Base-by-base conservation (phyloP, 306 rosid genomes). In the Senna tora region DNA sequence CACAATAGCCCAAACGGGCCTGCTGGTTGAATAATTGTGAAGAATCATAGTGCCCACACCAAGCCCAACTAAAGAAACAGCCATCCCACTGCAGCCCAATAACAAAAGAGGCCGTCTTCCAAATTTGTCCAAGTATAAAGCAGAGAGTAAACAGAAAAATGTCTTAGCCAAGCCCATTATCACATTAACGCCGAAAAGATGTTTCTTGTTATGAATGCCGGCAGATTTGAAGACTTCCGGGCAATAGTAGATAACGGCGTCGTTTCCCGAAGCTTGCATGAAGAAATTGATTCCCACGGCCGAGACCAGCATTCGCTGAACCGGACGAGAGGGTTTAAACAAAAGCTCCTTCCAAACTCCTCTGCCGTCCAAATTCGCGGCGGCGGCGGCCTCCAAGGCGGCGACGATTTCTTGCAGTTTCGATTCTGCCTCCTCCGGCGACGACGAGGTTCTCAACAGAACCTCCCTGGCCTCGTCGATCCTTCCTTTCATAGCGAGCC, bases 191-290 rank as follows among this genome's bases (percentile, higher is more conserved):
- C 96, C 90, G 0, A 89, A 85, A 3, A 87, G 87, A 2, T 87
- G 79, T 16, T 70, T 75, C 79, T 83, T 80, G 55, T 62, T 72
- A 13, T 76, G 63, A 43, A 92, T 83, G 8, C 96, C 94, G 9
- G 87, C 91, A 2, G 79, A 84, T 53, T 64, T 74, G 66, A 89
- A 92, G 0, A 92, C 89, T 58, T 87, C 94, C 0, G 96, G 97
- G 57, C 87, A 77, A 83, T 89, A 92, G 42, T 92, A 92, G n/a
- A 92, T 83, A 6, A 92, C 88, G 33, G 91, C 96, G 69, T 89
- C 96, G 47, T 92, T 92, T n/a, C 96, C 97, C 0, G 96, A 92
- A n/a, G 96, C 96, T 53, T 92, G 96, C 98, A 92, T 87, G 82
- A 89, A 92, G 67, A 92, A 89, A 60, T 92, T 92, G 19, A 92